phyloP scores from a whole-genome alignment of 352 stramenopile genomes.

The Globisporangium acanthophoron region DNA sequence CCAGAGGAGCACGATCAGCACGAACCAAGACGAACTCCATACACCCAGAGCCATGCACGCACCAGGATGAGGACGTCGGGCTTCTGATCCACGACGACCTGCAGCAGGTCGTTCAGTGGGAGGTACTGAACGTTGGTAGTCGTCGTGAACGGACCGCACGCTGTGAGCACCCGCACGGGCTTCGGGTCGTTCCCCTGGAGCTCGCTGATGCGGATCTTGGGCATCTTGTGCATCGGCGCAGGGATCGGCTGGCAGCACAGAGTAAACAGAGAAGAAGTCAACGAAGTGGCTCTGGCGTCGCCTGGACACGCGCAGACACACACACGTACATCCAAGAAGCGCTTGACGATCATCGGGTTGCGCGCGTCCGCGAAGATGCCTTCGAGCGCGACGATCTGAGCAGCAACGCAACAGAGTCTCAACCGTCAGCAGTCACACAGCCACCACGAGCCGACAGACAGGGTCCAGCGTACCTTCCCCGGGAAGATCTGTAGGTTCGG shows the following conservation, averaged over 20 bases:
- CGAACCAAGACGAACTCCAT: neutral
- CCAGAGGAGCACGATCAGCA: neutral
- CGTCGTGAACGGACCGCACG: constrained; percentile 94
- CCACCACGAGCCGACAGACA: neutral
- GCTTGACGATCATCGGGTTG: constrained; percentile 70
- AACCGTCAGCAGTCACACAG: neutral
- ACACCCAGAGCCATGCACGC: constrained; percentile 7
- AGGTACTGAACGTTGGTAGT: constrained; percentile 93
- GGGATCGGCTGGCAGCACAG: constrained; percentile 37
- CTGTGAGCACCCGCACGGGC: constrained; percentile 81
- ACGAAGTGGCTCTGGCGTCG: neutral
- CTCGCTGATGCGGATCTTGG: constrained; percentile 39
- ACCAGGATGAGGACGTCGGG: constrained; percentile 94
- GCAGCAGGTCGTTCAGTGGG: constrained; percentile 92
- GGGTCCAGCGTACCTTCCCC: constrained; percentile 47
- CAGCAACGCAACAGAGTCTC: constrained; percentile 4
- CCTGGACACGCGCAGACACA: neutral
- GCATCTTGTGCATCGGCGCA: constrained; percentile 38
- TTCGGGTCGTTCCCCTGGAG: constrained; percentile 36
- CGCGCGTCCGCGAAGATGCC: constrained; percentile 65
- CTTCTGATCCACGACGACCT: constrained; percentile 64
- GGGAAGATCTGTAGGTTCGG: constrained; percentile 76
- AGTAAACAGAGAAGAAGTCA: neutral
- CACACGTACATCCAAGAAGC: constrained; percentile 61
- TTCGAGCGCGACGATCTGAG: constrained; percentile 76